phyloP scores from a whole-genome alignment of 1,284 basidiomycete genomes.

The Moniliophthora roreri region DNA sequence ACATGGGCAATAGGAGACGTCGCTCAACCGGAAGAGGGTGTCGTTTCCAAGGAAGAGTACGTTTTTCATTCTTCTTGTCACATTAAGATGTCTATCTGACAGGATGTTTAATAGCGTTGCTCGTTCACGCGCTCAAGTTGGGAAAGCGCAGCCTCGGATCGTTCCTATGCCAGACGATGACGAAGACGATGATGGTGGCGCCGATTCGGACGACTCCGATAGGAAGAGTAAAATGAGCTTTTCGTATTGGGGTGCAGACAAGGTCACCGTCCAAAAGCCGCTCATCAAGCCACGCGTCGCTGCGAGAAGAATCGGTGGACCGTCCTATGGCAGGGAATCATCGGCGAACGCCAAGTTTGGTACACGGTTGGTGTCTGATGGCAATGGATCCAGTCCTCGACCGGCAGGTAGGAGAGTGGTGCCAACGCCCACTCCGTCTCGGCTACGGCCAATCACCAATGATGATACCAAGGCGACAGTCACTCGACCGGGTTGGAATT shows the following conservation, averaged over 20 bases:
- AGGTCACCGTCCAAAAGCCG: constrained; percentile 81
- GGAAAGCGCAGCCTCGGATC: constrained; percentile 60
- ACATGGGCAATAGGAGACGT: constrained; percentile 85
- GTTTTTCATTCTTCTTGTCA: constrained; percentile 31
- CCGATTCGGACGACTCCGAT: constrained; percentile 80
- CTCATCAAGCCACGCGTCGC: constrained; percentile 48
- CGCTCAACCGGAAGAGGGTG: constrained; percentile 67
- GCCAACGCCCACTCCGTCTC: constrained; percentile 47
- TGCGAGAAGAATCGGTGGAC: constrained; percentile 46
- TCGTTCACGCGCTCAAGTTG: constrained; percentile 61
- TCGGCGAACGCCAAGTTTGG: constrained; percentile 87
- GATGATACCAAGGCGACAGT: constrained; percentile 68
- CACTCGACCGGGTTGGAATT: constrained; percentile 70
- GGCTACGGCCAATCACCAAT: constrained; percentile 46
- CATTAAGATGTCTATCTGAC: constrained; percentile 16
- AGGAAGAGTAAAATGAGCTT: constrained; percentile 90
- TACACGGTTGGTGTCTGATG: constrained; percentile 59
- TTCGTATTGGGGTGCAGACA: constrained; percentile 88
- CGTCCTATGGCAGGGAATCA: constrained; percentile 73
- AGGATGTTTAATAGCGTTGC: constrained; percentile 51
- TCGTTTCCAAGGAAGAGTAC: constrained; percentile 85
- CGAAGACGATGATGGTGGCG: constrained; percentile 52
- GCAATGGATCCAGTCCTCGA: constrained; percentile 48
- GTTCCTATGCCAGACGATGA: constrained; percentile 72
- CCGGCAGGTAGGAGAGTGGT: constrained; percentile 63